These are phyloP conservation scores for Metarhizium anisopliae DNA, from an alignment of 2,329 filamentous ascomycete genomes.

Conservation along the genomic window DNA sequence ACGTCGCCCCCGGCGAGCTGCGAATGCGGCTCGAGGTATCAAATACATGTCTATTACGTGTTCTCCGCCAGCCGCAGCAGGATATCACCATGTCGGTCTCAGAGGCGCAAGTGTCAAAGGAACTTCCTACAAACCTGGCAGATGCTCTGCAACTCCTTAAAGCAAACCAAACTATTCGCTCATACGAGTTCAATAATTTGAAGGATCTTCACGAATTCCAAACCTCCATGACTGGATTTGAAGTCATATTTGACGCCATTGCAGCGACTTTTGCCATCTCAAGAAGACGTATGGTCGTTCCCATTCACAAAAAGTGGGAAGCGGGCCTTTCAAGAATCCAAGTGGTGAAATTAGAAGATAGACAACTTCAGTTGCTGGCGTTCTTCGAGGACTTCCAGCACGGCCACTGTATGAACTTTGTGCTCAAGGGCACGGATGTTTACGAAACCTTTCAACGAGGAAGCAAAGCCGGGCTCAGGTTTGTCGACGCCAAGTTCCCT, in stretches of 20 bases:
- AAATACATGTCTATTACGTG: conserved; percentile 51
- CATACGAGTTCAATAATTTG: conserved; percentile 57
- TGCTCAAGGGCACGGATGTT: conserved; percentile 73
- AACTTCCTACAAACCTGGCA: conserved; percentile 52
- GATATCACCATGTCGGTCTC: conserved; percentile 71
- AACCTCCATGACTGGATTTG: conserved; percentile 68
- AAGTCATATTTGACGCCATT: conserved; percentile 63
- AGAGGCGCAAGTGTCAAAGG: conserved; percentile 54
- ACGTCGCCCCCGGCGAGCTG: conserved; percentile 68
- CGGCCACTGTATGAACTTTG: conserved; percentile 82
- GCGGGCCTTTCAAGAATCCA: conserved; percentile 72
- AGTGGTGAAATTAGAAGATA: conserved; percentile 62
- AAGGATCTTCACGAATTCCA: conserved; percentile 72
- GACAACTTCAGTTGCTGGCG: conserved; percentile 66
- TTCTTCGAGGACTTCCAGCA: conserved; percentile 87
- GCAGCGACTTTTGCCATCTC: conserved; percentile 73
- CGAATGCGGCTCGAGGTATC: conserved; percentile 56
- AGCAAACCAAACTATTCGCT: conserved; percentile 57
- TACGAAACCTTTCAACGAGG: conserved; percentile 62
- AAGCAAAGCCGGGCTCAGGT: conserved; percentile 62
- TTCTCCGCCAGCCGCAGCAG: conserved; percentile 64
- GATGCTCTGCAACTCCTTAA: conserved; percentile 54
- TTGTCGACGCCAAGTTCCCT: conserved; percentile 87
- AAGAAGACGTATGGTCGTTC: conserved; percentile 78
- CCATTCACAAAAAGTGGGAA: conserved; percentile 92